phyloP scores from a whole-genome alignment of 352 stramenopile species.

The Phytophthora quininea region DNA sequence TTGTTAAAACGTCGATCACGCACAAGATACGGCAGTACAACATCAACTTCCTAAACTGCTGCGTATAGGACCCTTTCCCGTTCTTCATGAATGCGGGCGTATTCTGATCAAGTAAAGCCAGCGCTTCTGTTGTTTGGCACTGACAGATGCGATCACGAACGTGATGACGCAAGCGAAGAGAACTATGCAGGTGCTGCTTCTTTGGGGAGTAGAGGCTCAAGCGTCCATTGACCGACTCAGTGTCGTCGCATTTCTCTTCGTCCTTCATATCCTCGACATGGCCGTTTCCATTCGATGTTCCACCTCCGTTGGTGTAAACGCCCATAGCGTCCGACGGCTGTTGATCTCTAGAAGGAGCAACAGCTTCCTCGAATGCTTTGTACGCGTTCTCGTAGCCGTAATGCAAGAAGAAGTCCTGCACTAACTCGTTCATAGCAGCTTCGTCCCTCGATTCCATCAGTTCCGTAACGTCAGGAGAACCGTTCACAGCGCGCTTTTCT shows the following conservation, averaged over 20 bases:
- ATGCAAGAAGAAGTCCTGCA: constrained; percentile 50
- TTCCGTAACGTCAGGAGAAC: constrained; percentile 5
- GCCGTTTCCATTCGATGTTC: constrained; percentile 6
- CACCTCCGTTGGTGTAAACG: constrained; percentile 7
- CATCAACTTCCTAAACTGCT: constrained; percentile 24
- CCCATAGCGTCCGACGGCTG: constrained; percentile 15
- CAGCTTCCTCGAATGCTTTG: constrained; percentile 25
- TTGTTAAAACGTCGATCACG: constrained; percentile 46
- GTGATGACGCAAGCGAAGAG: constrained; percentile 37
- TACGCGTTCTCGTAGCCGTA: constrained; percentile 48
- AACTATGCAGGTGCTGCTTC: constrained; percentile 20
- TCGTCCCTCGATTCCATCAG: constrained; percentile 33
- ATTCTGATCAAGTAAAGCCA: constrained; percentile 32
- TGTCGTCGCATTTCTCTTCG: constrained; percentile 17
- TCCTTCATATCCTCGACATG: constrained; percentile 16
- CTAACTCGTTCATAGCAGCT: constrained; percentile 34
- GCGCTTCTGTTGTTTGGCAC: constrained; percentile 37
- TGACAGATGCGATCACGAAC: constrained; percentile 43
- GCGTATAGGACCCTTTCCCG: neutral
- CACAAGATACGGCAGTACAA: constrained; percentile 49
- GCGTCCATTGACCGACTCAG: constrained; percentile 2
- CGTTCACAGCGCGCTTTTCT: constrained; percentile 12
- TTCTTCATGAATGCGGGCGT: constrained; percentile 13
- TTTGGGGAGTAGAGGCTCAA: constrained; percentile 4
- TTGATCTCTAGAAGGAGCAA: constrained; percentile 10